Base-by-base conservation (phyloP, 2,329 filamentous ascomycete genomes). In the Claviceps africana region DNA sequence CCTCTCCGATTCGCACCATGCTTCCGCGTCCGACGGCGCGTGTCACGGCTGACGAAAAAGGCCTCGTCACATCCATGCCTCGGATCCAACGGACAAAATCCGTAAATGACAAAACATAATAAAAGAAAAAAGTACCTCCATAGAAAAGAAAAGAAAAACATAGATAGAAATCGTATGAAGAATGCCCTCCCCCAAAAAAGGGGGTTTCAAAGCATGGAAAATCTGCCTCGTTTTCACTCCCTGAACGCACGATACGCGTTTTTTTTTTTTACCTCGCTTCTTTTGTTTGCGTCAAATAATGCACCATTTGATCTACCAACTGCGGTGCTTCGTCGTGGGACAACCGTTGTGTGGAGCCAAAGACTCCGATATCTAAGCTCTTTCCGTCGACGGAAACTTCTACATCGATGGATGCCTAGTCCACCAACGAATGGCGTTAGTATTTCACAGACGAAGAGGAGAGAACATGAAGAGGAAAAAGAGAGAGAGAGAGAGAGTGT, bases 341-440 rank as follows among this genome's bases (percentile, higher is more conserved):
- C 19, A 68, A 48, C 4, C 59, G 54, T 30, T 57, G 52, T 6
- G 50, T 48, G 6, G 67, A 65, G 4, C 67, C 70, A 55, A 73
- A 73, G 2, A 71, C 59, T 6, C 71, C 71, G 48, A 73, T 64
- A 31, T 69, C 67, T 42, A 73, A 54, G 0, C 52, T 56, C 1
- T 58, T 56, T 0, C 54, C 61, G 4, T 60, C 55, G 1, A 73
- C 48, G 0, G 68, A 66, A 1, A 67, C 68, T 54, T 73, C 71
- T 2, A 72, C 55, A 51, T 73, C 70, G 6, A 71, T 54, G 11
- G 69, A 65, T 21, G 65, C 60, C 70, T 72, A n/a, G 11, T 10
- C 4, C 17, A 1, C 3, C 19, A 2, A 19, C 21, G 15, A 10
- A 10, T 19, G 10, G 22, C 25, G n/a, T 43, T 43, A 43, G 42